Conservation (phyloP, 78 protist genomes). For the Dictyostelium purpureum region DNA sequence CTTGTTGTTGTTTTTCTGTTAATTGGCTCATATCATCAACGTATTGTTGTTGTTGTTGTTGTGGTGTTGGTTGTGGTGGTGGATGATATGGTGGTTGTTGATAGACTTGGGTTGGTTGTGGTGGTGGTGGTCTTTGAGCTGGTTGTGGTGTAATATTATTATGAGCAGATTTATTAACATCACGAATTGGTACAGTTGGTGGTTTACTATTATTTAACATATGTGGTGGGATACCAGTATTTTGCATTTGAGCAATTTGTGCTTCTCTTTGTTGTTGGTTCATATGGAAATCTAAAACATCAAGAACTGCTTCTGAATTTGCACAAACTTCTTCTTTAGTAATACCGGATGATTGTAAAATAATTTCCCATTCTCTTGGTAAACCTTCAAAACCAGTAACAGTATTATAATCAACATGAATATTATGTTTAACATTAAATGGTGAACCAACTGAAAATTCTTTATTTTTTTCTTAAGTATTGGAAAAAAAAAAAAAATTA, state of each 20-base stretch:
- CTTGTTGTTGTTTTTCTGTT: not conserved
- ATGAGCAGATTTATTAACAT: not conserved
- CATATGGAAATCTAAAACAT: constrained; percentile 78
- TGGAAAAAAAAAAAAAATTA: not conserved
- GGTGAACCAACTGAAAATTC: constrained; percentile 78
- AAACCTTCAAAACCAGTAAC: constrained; percentile 86
- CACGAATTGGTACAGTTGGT: constrained; percentile 37
- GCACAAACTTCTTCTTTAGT: constrained; percentile 70
- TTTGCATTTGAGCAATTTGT: constrained; percentile 12
- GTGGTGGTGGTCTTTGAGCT: not conserved
- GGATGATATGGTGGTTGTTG: not conserved
- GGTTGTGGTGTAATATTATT: not conserved
- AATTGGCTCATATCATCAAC: no score
- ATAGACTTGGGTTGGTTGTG: not conserved
- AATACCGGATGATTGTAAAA: constrained; percentile 71
- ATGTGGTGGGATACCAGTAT: constrained; percentile 8
- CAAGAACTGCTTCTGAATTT: constrained; percentile 77
- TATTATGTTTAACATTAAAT: constrained; percentile 84
- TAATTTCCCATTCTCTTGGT: constrained; percentile 85
- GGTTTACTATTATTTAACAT: constrained; percentile 8
- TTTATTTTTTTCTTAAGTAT: constrained; percentile 15
- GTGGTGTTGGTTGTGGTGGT: not conserved
- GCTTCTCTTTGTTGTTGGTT: constrained; percentile 18
- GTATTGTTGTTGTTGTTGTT: not conserved
- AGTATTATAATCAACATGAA: constrained; percentile 82